Conservation (phyloP, 805 yeast species). For the Yamadazyma laniorum region DNA sequence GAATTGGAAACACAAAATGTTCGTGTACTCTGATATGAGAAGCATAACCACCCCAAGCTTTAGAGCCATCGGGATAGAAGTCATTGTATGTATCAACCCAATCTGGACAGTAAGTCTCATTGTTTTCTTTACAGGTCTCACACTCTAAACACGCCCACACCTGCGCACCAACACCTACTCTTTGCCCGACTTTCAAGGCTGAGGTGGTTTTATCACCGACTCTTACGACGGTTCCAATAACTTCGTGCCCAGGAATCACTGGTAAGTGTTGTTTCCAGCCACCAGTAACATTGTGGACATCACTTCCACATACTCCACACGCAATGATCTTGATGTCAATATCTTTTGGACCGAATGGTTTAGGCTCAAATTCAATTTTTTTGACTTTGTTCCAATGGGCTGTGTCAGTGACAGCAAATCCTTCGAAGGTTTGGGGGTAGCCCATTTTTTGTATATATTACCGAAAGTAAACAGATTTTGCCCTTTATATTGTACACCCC, state of each 20-base stretch:
- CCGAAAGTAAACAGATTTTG: too few species aligned
- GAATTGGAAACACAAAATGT: constrained; percentile 47
- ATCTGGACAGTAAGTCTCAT: constrained; percentile 50
- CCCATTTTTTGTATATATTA: constrained; percentile 6
- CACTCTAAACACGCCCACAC: constrained; percentile 61
- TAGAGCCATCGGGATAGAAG: constrained; percentile 20
- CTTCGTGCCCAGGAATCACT: constrained; percentile 55
- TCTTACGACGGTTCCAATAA: constrained; percentile 56
- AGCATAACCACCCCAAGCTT: constrained; percentile 49
- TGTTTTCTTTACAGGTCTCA: constrained; percentile 43
- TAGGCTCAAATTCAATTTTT: constrained; percentile 25
- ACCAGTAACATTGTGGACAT: constrained; percentile 50
- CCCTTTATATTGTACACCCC: too few species aligned
- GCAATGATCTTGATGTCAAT: constrained; percentile 55
- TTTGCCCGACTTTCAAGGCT: constrained; percentile 57
- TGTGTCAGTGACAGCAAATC: constrained; percentile 26
- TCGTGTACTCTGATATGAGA: constrained; percentile 45
- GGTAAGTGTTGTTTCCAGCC: constrained; percentile 51
- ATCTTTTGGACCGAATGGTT: constrained; percentile 32
- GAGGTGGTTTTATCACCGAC: constrained; percentile 54
- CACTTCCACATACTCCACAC: constrained; percentile 68
- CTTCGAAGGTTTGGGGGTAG: constrained; percentile 28
- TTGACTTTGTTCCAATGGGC: constrained; percentile 28
- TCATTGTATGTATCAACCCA: constrained; percentile 56
- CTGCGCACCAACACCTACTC: constrained; percentile 82